Evolutionary conservation across 2,329 filamentous ascomycete species (phyloP), one percentile per base, ranked within the genome.

Genomic region (Aspergillus quadricinctus): DNA sequence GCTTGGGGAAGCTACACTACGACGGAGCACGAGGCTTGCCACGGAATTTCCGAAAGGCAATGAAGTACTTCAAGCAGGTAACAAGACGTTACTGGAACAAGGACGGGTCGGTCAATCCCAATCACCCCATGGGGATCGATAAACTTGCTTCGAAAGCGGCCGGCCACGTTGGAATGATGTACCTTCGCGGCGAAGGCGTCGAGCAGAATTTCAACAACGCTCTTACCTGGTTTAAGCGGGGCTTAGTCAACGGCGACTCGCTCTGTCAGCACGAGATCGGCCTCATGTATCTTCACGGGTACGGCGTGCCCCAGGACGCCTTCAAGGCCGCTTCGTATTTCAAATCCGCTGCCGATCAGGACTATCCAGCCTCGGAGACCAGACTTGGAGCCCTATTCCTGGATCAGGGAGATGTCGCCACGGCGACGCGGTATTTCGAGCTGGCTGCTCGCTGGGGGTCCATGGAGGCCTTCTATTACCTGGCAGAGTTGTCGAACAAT

Each of bases 401-500:
- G 6, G 92, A 96, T 64, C 91, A 95, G 71, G 92, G 91, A 19
- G 91, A 96, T 64, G 77, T 94, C n/a, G 77, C 82, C 4, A 86
- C 87, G 0, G 92, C 92, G 2, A 88, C 86, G 57, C 86, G 88
- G 63, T 96, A 95, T 71, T 96, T 97, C 65, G 92, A 96, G 67
- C 81, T 93, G 49, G 92, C 92, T 4, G 88, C 88, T 43, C 81
- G 90, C 25, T 91, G 91, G 69, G 88, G 88, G 14, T 89, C 92
- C 68, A 88, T 96, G 59, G 92, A 96, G 73, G 89, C 92, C 0
- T 90, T 90, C 69, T 97, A 96, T 75, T 96, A 96, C 71, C 83
- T 97, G 3, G 92, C 90, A 1, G 92, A 97, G 74, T 85, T 96
- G 78, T 88, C 87, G 25, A 84, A 92, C 64, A 84, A 90, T 60